phyloP scores from a whole-genome alignment of 2,329 filamentous ascomycete species.

The Gremmenia infestans region DNA sequence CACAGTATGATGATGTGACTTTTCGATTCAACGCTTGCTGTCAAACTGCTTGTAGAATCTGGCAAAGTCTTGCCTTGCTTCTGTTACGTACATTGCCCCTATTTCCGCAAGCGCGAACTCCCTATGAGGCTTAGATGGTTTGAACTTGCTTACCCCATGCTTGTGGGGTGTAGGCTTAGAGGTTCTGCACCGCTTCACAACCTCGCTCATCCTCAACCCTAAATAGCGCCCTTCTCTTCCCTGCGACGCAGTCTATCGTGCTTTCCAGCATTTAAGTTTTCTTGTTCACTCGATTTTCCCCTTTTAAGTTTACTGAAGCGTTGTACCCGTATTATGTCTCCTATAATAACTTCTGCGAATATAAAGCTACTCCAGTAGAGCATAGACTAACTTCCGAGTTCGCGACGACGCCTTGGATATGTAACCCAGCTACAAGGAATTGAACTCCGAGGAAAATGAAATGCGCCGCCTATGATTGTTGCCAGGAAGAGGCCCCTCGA shows the following conservation, averaged over 20 bases:
- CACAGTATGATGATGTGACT: background rate
- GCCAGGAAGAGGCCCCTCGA: background rate
- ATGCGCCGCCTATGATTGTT: background rate
- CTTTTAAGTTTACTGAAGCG: too few relatives aligned
- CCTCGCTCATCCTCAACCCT: background rate
- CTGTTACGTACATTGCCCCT: background rate
- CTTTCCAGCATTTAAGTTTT: too few relatives aligned
- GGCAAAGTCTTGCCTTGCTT: background rate
- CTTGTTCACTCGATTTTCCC: too few relatives aligned
- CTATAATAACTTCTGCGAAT: too few relatives aligned
- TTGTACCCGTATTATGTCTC: too few relatives aligned
- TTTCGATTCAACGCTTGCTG: background rate
- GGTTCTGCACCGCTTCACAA: background rate
- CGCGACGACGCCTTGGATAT: background rate
- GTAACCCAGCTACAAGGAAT: background rate
- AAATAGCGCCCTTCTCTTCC: too few relatives aligned
- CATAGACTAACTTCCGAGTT: too few relatives aligned
- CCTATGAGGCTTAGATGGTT: background rate
- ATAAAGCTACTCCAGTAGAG: too few relatives aligned
- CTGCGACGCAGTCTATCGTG: too few relatives aligned
- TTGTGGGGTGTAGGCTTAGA: too few relatives aligned
- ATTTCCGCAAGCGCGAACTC: background rate
- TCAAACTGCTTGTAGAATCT: background rate
- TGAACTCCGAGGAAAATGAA: background rate
- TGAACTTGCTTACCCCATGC: too few relatives aligned